These are phyloP conservation scores for Fomitopsis betulina DNA, from an alignment of 1,284 basidiomycete genomes.

Conservation along the genomic window DNA sequence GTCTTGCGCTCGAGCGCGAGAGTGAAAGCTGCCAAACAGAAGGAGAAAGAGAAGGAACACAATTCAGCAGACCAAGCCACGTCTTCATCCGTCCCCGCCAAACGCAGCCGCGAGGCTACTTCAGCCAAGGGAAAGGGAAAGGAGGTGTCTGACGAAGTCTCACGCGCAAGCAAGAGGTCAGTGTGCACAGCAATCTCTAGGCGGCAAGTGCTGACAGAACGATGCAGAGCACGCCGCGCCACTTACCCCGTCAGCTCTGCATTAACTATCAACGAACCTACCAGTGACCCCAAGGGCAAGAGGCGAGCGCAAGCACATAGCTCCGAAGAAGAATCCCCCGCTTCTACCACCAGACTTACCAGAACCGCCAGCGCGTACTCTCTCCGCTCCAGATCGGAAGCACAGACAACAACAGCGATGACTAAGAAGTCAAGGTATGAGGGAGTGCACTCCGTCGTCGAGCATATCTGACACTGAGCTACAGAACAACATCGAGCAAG, in stretches of 20 bases:
- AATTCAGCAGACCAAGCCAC: conserved; percentile 41
- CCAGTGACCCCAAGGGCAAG: conserved; percentile 74
- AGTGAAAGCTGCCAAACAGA: conserved; percentile 72
- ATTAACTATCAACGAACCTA: conserved; percentile 71
- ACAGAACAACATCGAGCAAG: conserved; percentile 47
- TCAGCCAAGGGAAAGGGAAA: conserved; percentile 60
- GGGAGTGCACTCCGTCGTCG: conserved; percentile 17
- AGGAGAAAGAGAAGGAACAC: conserved; percentile 45
- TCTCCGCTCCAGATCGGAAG: conserved; percentile 55
- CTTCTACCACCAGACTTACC: conserved; percentile 50
- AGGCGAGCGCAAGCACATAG: conserved; percentile 75
- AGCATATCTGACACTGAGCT: conserved; percentile 4
- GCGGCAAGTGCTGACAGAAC: conserved; percentile 10
- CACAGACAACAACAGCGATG: conserved; percentile 50
- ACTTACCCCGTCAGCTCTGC: conserved; percentile 40
- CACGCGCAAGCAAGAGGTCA: conserved; percentile 55
- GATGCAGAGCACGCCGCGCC: conserved; percentile 51
- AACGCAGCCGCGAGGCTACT: conserved; percentile 49
- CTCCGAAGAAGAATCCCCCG: conserved; percentile 56
- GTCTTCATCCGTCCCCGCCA: conserved; percentile 37
- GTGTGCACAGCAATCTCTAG: conserved; percentile 23
- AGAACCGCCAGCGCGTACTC: conserved; percentile 50
- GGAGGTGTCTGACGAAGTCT: conserved; percentile 48
- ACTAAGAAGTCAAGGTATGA: conserved; percentile 64
- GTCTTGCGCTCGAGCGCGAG: conserved; percentile 68